Evolutionary conservation across 2,329 filamentous ascomycete species (phyloP), one percentile per base, ranked within the genome.

Genomic region (Coniosporium tulheliwenetii): DNA sequence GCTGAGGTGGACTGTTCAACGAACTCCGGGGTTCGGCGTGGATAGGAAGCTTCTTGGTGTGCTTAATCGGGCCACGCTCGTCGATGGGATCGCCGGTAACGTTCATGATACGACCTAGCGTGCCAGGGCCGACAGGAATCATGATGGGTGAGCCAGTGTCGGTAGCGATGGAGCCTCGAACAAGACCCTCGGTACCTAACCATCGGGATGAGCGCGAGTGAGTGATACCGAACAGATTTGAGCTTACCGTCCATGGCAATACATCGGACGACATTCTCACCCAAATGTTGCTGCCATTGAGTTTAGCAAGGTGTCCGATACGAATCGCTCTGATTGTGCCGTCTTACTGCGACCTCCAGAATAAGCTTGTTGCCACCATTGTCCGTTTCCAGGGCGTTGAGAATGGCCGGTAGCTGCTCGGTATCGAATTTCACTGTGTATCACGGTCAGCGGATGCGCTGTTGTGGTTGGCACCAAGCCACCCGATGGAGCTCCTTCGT

Each of bases 31-130:
- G 79, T 52, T 98, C 89, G 65, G 85, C 77, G 79, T 98, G 91
- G 59, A 98, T 98, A 52, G 91, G 84, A 34, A 78, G 69, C 64
- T 69, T 75, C 77, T 93, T 91, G 67, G 79, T 75, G 61, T 79
- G 73, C 80, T 95, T 95, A 76, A 98, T 85, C 55, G 91, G 91
- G 55, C 91, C 91, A 73, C 91, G 86, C 78, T 96, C 91, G 66
- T 98, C 91, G 70, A 98, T 96, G 63, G 91, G 91, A 71, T 98
- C 89, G 79, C 91, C 91, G 74, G 91, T 98, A 72, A 98, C 91
- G 79, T 98, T 98, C 74, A 98, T 87, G 77, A 98, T 98, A 75
- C 91, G 91, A 61, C 91, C 91, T 56, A 98, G 84, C 54, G 86
- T 94, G 64, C 73, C 84, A 63, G 78, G 77, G 59, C 91, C 91